These are phyloP conservation scores for Neurospora sp. DNA, from an alignment of 495 filamentous ascomycete genomes.

Conservation along the genomic window DNA sequence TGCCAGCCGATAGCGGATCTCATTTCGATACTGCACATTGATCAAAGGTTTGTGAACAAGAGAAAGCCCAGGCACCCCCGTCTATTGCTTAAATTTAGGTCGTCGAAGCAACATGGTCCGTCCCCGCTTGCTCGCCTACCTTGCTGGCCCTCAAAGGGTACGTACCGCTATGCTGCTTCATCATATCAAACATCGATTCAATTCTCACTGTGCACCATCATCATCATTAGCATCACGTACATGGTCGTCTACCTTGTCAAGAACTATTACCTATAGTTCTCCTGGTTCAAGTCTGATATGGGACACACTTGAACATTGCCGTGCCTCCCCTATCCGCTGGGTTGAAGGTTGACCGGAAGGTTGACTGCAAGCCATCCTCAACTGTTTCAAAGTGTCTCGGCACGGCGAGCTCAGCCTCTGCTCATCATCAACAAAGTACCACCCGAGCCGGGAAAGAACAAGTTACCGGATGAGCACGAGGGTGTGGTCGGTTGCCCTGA, in stretches of 20 bases:
- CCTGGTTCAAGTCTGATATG: neutral
- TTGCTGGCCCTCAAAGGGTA: neutral
- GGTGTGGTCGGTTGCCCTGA: neutral
- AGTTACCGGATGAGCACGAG: neutral
- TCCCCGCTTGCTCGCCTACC: too few species aligned
- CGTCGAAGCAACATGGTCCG: neutral
- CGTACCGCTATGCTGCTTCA: neutral
- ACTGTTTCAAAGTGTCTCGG: neutral
- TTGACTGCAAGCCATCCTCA: neutral
- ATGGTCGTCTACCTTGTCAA: neutral
- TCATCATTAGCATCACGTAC: neutral
- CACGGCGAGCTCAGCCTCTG: neutral
- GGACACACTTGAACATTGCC: neutral
- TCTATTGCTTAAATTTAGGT: neutral
- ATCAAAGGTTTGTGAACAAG: neutral
- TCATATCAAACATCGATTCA: neutral
- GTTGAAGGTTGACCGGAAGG: neutral
- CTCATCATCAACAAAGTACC: neutral
- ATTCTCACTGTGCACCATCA: neutral
- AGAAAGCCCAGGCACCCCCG: neutral
- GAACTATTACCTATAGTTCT: neutral
- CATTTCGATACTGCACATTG: neutral
- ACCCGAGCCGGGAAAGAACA: neutral
- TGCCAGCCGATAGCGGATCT: neutral
- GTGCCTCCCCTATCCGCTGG: neutral